These are phyloP conservation scores for Kwoniella sp. DNA, from an alignment of 768 basidiomycete species.

Conservation along the genomic window DNA sequence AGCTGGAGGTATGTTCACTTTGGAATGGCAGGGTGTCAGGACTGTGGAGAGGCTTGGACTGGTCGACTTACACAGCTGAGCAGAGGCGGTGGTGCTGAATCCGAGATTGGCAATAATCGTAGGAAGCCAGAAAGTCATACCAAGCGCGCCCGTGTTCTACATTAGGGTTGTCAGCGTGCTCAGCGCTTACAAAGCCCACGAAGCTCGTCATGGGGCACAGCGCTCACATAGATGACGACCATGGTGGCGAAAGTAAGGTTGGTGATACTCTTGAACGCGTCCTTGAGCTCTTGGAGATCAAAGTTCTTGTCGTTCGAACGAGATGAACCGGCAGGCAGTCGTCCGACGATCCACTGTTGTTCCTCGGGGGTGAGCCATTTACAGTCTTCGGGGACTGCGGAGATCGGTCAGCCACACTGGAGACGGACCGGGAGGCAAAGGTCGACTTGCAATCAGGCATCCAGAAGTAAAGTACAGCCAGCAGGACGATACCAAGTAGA, in stretches of 20 bases:
- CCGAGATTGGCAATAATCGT: constrained; percentile 30
- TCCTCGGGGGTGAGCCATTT: constrained; percentile 34
- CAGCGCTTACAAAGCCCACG: too few species aligned
- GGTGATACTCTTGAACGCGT: constrained; percentile 15
- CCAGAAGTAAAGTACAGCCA: constrained; percentile 8
- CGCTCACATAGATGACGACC: constrained; percentile 21
- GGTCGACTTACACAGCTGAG: constrained; percentile 7
- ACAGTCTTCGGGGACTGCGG: constrained; percentile 10
- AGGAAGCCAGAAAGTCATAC: constrained; percentile 34
- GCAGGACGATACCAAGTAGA: constrained; percentile 8
- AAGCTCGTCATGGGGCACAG: not conserved
- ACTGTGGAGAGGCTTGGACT: constrained; percentile 18
- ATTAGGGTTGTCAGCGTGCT: not conserved
- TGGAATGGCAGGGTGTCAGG: constrained; percentile 1
- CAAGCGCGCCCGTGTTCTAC: constrained; percentile 12
- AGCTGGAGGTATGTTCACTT: constrained; percentile 25
- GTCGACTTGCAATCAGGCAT: constrained; percentile 16
- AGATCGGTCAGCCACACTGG: constrained; percentile 10
- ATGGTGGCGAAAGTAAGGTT: constrained; percentile 5
- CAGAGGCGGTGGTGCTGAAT: constrained; percentile 16
- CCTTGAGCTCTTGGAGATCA: constrained; percentile 12
- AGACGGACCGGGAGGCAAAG: not conserved
- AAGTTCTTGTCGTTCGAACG: constrained; percentile 26
- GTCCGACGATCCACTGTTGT: constrained; percentile 20
- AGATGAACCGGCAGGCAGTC: constrained; percentile 26